Base-by-base conservation (phyloP, 306 rosid genomes). In the Medicago arabica region DNA sequence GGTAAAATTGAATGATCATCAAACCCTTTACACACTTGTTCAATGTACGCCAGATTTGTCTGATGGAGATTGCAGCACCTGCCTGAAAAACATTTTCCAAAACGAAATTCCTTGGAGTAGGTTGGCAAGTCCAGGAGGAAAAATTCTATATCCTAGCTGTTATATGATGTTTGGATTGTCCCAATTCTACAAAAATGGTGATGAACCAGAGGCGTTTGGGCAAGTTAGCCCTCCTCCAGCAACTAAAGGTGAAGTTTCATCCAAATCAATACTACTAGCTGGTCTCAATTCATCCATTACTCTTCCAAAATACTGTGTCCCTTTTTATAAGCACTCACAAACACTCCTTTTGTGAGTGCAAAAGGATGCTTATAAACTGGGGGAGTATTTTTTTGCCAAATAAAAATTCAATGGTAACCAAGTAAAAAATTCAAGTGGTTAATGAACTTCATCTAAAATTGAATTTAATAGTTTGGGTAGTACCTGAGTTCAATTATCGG, bases 141-240 rank as follows among this genome's bases (percentile, higher is more conserved):
- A 43, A 8, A 46, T 75, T 63, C 3, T 63, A 1, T 75, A 63
- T 63, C 70, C 72, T 4, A 64, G 65, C 41, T 64, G 79, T 66
- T 28, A 71, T 8, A 19, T 13, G 41, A 40, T 75, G 16, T 63
- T 75, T 63, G 72, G 14, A 4, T 75, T 16, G n/a, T 19, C 62
- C 62, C 62, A 57, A 57, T 57, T 57, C 34, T 57, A 75, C n/a
- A 16, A 17, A 1, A 51, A 50, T 1, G 55, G 14, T 65, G 34
- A 66, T 16, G 9, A 66, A 66, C 9, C 39, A 12, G 25, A 66
- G 66, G 19, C 2, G 2, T 6, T 11, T 19, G 8, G 0, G 49
- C 55, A 57, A 19, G n/a, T 9, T 57, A 57, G 25, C 23, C 65
- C 66, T 75, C 28, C 59, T 28, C 39, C 46, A 3, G 8, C 38